Evolutionary conservation across 768 basidiomycete genomes (phyloP), one percentile per base, ranked within the genome.

Genomic region (Mycena vitilis): DNA sequence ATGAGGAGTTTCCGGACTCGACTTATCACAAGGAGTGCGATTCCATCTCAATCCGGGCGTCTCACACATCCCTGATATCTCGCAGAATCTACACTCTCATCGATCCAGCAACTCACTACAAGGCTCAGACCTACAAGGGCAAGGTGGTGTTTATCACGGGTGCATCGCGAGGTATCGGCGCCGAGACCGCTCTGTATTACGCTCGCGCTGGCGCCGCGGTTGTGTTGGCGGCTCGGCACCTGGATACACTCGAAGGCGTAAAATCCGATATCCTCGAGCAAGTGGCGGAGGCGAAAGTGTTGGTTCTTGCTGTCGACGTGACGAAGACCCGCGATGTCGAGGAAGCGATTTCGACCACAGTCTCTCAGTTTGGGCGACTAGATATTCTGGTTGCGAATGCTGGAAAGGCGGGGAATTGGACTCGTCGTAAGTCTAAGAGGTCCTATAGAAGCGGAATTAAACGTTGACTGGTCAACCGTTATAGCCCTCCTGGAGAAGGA

Each of bases 121-220:
- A 18, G 4, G 20, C 10, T 2, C 44, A 60, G 23, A 51, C 48
- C 13, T 49, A 49, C 22, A 36, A 20, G 6, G 60, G 60, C 9
- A 60, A 60, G 23, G 44, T 45, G 20, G 60, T 51, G 7, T 45
- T 60, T 37, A 40, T 60, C 15, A 60, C 60, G 20, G 48, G 60
- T 4, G 60, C 34, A 5, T 60, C 48, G 1, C 60, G 60, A 15
- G 48, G 60, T 4, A 60, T 60, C 10, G 60, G 60, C 4, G 44
- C 44, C 3, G 60, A 60, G 20, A 60, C 42, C 7, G 60, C 60
- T 12, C 38, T 37, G 3, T 12, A 48, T 22, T 60, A 60, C 25
- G 60, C 60, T 12, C 49, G 47, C 4, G 60, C 60, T 10, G 60
- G 60, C 5, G 60, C 60, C 13, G 37, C 60, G 10, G 20, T 60